These are phyloP conservation scores for Stereocaulon alpinum DNA, from an alignment of 495 filamentous ascomycete genomes.

Conservation along the genomic window DNA sequence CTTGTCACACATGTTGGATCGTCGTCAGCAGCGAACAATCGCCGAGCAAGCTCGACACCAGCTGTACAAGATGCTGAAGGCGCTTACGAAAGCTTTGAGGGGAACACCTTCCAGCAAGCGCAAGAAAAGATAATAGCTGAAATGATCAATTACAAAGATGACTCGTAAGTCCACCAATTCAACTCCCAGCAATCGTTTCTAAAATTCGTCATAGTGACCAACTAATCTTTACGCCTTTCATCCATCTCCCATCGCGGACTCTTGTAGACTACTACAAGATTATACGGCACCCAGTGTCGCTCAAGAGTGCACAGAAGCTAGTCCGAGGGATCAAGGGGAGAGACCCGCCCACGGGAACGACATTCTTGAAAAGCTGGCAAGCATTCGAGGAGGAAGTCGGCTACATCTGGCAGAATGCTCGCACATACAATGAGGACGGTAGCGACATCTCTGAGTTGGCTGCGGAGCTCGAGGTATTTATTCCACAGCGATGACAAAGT, in stretches of 20 bases:
- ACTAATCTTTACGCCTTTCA: slow-evolving; percentile 52
- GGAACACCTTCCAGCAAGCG: slow-evolving; percentile 63
- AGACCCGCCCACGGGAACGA: slow-evolving; percentile 50
- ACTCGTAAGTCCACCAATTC: slow-evolving; percentile 8
- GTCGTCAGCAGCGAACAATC: slow-evolving; percentile 22
- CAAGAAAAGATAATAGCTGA: slow-evolving; percentile 66
- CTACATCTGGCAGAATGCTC: slow-evolving; percentile 77
- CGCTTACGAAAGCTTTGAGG: slow-evolving; percentile 44
- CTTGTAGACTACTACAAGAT: slow-evolving; percentile 68
- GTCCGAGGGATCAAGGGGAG: slow-evolving; percentile 58
- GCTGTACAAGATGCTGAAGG: slow-evolving; percentile 34
- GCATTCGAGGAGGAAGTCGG: slow-evolving; percentile 67
- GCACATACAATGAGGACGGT: slow-evolving; percentile 78
- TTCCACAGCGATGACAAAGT: background rate
- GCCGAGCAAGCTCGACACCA: slow-evolving; percentile 39
- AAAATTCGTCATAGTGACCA: slow-evolving; percentile 31
- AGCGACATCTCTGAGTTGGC: slow-evolving; percentile 67
- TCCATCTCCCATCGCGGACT: slow-evolving; percentile 51
- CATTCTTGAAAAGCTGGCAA: slow-evolving; percentile 67
- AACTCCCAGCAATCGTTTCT: background rate
- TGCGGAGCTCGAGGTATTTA: slow-evolving; percentile 59
- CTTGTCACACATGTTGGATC: slow-evolving; percentile 27
- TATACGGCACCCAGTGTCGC: slow-evolving; percentile 61
- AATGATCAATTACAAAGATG: slow-evolving; percentile 19
- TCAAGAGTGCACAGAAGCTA: slow-evolving; percentile 59